Evolutionary conservation across 345 rosid species (phyloP).

Genomic region (Gossypium bickii): DNA sequence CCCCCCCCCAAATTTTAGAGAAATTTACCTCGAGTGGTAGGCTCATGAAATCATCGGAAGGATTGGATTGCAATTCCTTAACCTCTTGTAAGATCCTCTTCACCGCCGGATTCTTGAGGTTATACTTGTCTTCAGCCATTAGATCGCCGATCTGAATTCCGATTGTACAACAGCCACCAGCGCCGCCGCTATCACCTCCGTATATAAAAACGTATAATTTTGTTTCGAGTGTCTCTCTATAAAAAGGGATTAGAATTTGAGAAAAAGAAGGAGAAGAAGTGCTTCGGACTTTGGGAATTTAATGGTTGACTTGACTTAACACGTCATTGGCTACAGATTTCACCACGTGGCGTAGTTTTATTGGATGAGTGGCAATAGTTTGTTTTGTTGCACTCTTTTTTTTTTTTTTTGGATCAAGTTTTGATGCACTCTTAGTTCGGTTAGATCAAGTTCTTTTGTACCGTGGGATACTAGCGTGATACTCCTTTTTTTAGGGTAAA

Average conservation of each 20-base stretch:
- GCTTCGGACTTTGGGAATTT: background rate
- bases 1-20: too few relatives aligned
- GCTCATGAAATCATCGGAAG: slow-evolving; percentile 96
- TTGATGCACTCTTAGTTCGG: too few relatives aligned
- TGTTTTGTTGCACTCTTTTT: too few relatives aligned
- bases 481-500: too few relatives aligned
- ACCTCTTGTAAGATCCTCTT: slow-evolving; percentile 98
- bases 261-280: background rate
- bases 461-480: too few relatives aligned
- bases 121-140: slow-evolving; percentile 86
- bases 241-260: background rate
- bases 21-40: slow-evolving; percentile 82
- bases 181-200: background rate
- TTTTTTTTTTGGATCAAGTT: too few relatives aligned
- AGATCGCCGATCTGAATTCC: slow-evolving; percentile 13
- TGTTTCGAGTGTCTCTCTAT: background rate
- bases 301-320: slow-evolving; percentile 15
- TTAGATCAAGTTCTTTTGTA: too few relatives aligned
- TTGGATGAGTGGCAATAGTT: slow-evolving; percentile 18
- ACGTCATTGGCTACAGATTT: slow-evolving; percentile 10
- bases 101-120: slow-evolving; percentile 84
- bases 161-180: slow-evolving; percentile 1
- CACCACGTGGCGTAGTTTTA: slow-evolving; percentile 23
- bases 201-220: background rate
- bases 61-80: slow-evolving; percentile 97